Percentiles rank a stretch among this genome's conserved stretches.
phyloP scores from a whole-genome alignment of 164 flowering plant species.

The Protea cynaroides region DNA sequence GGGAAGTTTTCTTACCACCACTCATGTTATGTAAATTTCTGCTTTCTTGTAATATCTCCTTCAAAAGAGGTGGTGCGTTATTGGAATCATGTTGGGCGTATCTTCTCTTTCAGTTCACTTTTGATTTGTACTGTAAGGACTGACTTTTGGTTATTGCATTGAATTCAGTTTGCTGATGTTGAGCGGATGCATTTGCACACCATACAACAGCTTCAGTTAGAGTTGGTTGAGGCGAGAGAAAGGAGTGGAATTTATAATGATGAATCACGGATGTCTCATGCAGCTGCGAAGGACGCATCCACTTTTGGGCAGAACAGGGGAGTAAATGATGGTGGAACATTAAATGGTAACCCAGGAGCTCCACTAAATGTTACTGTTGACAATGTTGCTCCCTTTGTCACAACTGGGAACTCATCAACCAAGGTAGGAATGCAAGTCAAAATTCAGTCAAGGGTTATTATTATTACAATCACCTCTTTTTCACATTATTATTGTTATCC shows the following conservation, averaged over 20 bases:
- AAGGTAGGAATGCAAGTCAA: slow-evolving; percentile 36
- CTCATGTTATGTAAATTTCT: neutral
- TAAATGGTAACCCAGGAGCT: slow-evolving; percentile 31
- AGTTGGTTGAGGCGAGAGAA: slow-evolving; percentile 74
- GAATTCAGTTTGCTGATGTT: slow-evolving; percentile 74
- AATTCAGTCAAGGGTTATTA: neutral
- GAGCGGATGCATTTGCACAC: slow-evolving; percentile 80
- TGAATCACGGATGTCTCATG: slow-evolving; percentile 35
- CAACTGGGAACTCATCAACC: slow-evolving; percentile 36
- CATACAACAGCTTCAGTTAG: slow-evolving; percentile 79
- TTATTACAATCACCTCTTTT: no score
- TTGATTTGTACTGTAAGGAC: neutral
- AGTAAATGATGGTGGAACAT: slow-evolving; percentile 31
- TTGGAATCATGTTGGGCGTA: neutral
- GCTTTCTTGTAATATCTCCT: no score
- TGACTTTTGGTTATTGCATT: slow-evolving; percentile 6
- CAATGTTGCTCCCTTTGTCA: slow-evolving; percentile 34
- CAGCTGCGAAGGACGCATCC: slow-evolving; percentile 41
- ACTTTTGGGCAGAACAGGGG: slow-evolving; percentile 47
- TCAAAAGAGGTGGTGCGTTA: neutral
- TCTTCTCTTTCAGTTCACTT: neutral
- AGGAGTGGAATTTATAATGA: slow-evolving; percentile 48
- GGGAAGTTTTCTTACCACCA: neutral
- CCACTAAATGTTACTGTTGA: slow-evolving; percentile 50
- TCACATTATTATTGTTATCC: no score